Conservation (phyloP, 1,284 basidiomycete genomes). For the Moesziomyces sp. region DNA sequence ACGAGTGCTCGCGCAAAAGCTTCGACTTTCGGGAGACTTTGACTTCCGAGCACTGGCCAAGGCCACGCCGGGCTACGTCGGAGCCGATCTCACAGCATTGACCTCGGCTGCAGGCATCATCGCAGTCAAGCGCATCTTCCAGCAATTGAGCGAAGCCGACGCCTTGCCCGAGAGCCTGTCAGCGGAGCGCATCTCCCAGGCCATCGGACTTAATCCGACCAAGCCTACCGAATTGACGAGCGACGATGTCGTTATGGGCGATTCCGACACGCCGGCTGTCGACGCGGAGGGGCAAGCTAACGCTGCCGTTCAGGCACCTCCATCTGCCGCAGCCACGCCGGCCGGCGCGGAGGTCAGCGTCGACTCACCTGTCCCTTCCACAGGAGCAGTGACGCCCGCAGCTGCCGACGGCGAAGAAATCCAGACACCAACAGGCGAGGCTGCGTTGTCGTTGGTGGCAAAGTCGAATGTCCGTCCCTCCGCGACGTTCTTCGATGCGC, state of each 20-base stretch:
- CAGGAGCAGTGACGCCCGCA: conserved; percentile 16
- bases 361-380: conserved; percentile 9
- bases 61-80: conserved; percentile 95
- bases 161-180: conserved; percentile 37
- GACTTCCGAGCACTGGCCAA: conserved; percentile 85
- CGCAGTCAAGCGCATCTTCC: conserved; percentile 94
- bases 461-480: conserved; percentile 40
- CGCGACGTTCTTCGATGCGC: conserved; percentile 53
- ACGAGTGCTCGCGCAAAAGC: conserved; percentile 58
- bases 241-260: conserved; percentile 49
- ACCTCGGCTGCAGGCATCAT: conserved; percentile 94
- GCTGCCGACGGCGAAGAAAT: conserved; percentile 14
- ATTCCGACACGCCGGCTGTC: conserved; percentile 8
- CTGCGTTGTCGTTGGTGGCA: neutral
- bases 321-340: conserved; percentile 1
- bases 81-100: conserved; percentile 89
- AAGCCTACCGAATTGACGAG: conserved; percentile 3
- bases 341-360: conserved; percentile 6
- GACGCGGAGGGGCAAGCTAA: neutral
- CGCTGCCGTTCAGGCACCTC: neutral
- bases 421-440: conserved; percentile 4
- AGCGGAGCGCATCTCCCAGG: conserved; percentile 30
- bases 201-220: conserved; percentile 26
- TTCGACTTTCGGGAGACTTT: conserved; percentile 77
- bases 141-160: conserved; percentile 72